Base-by-base conservation (phyloP, 441 rosid species). In the Raphanus hybrid region DNA sequence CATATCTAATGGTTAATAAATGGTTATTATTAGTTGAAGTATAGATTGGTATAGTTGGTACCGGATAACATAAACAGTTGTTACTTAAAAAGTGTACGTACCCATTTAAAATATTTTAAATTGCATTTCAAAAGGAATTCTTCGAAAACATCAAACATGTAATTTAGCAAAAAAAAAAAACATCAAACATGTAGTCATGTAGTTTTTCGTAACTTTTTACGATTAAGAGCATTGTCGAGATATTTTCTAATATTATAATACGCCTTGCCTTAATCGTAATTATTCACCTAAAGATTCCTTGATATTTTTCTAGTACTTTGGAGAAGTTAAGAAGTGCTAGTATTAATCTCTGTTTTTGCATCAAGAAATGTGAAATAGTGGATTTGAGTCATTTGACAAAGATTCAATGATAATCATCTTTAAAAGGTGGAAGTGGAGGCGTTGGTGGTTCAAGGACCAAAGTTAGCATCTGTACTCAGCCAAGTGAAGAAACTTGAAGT, bases 401-500 rank as follows among this genome's bases (percentile, higher is more conserved):
- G 20, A 66, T 34, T 69, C 3, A 5, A 45, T 41, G 14, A 32
- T 34, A 70, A 69, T n/a, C 12, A 27, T 27, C 26, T 9, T 10
- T n/a, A 1, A 67, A 83, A 95, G 99, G 97, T 95, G 78, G 95
- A 91, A 71, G 91, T 95, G 32, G 99, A 93, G 74, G 92, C 87
- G 54, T 71, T 95, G n/a, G 94, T 87, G 75, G 90, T 93, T 32
- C 92, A 91, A 84, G 97, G 97, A 64, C 99, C 97, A 66, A 95
- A 74, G 78, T 71, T 93, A 67, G 90, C 82, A 26, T 93, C 96
- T 3, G 89, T 95, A 55, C 72, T 86, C 78, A 91, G 88, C 88
- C 99, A 95, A 78, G 98, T 91, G 82, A 95, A 89, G 87, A 95
- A 93, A 79, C 91, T 92, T 67, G 99, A 89, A 81, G 94, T 87